A percentile compares a stretch with the other conserved stretches of the same genome.
Evolutionary conservation across 352 stramenopile species (phyloP).

Genomic region (Ochromonadaceae sp.): DNA sequence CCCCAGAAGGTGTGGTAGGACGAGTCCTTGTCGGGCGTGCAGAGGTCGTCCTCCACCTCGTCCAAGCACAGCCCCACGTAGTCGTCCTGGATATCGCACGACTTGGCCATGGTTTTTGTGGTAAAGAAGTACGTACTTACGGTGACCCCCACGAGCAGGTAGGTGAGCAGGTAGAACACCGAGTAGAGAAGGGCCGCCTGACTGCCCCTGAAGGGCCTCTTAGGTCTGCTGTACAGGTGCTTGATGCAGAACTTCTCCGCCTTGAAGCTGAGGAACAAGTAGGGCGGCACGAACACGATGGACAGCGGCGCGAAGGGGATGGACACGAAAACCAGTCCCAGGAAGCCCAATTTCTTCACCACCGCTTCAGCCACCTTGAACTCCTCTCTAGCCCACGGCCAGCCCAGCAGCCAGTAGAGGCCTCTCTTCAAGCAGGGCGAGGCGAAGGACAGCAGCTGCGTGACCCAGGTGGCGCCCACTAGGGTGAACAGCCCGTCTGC

Average conservation of each 20-base stretch:
- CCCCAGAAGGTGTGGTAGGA: neutral
- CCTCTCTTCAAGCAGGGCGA: neutral
- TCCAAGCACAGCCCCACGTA: neutral
- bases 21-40: neutral
- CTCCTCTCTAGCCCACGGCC: neutral
- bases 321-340: neutral
- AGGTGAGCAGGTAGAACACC: neutral
- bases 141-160: neutral
- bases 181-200: conserved; percentile 1
- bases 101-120: conserved; percentile 6
- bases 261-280: neutral
- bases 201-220: neutral
- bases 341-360: neutral
- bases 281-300: neutral
- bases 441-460: neutral
- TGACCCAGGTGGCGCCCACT: neutral
- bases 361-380: conserved; percentile 1
- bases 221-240: neutral
- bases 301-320: neutral
- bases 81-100: conserved; percentile 11
- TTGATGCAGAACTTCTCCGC: neutral
- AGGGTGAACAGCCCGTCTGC: conserved; percentile 1
- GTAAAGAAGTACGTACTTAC: neutral
- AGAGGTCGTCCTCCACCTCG: neutral
- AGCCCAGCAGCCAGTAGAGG: neutral